Evolutionary conservation across 139 green algal species (phyloP), one percentile per base, ranked within the genome.

Genomic region (Eudorina sp.): DNA sequence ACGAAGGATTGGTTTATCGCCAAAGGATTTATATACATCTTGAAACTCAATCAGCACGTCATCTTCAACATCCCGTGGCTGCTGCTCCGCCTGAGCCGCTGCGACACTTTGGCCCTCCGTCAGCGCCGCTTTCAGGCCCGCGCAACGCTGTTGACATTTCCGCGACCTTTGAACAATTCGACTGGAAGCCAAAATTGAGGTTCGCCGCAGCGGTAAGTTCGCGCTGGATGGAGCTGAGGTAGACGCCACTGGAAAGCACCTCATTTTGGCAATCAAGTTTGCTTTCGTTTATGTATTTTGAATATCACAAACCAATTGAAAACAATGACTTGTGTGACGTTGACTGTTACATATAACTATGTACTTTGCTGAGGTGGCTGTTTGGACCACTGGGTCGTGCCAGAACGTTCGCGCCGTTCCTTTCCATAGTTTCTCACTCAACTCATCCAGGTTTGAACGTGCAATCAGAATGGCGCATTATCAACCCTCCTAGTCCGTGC

Each of bases 1-100:
- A 6, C 88, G 90, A 86, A 99, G 93, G 41, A 99, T 98, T 27
- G 89, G 40, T 79, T 99, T 99, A 41, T 83, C 93, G 21, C 98
- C 98, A 92, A 99, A 99, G 0, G 95, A 94, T 91, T 99, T 99
- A 85, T 98, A 89, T n/a, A 99, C 97, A 70, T 99, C 89, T 0
- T 86, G 74, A 46, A 99, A 96, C 78, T 99, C 97, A 48, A 99
- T 97, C 2, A 99, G 92, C 31, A 98, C 94, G 36, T 99, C 97
- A 1, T 89, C 84, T 18, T 96, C 92, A 16, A 83, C 55, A 0
- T 21, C 13, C 19, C 7, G 14, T 8, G 21, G 9, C 11, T 2
- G n/a, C 41, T 36, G 29, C 8, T 29, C 21, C 13, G 27, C 31
- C 13, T n/a, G 64, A n/a, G 81, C 46, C 31, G 64, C 55, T n/a